Conservation (phyloP, 768 basidiomycete genomes). For the Termitomyces sp. region DNA sequence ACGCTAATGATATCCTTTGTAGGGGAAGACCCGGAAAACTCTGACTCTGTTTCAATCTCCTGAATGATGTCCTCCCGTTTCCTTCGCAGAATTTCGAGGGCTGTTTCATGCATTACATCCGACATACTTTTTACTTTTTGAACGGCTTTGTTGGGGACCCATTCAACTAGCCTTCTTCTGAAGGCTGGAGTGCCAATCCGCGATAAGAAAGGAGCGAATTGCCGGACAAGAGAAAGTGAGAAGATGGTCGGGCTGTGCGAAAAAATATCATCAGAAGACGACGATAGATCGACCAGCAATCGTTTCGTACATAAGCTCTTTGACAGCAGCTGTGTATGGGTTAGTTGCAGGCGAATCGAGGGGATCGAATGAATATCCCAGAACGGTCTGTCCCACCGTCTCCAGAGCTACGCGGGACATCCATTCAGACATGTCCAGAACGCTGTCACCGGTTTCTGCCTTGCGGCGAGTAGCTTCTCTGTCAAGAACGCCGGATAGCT, state of each 20-base stretch:
- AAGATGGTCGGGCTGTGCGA: conserved; percentile 38
- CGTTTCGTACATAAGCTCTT: conserved; percentile 35
- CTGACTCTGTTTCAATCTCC: conserved; percentile 16
- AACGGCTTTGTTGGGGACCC: conserved; percentile 29
- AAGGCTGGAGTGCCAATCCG: conserved; percentile 36
- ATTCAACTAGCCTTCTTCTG: conserved; percentile 37
- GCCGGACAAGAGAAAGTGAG: conserved; percentile 37
- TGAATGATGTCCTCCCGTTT: conserved; percentile 25
- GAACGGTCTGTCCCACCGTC: conserved; percentile 34
- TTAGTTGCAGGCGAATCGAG: conserved; percentile 36
- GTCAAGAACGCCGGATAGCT: conserved; percentile 25
- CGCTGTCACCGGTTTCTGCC: conserved; percentile 8
- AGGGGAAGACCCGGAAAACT: conserved; percentile 15
- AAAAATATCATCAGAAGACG: background rate
- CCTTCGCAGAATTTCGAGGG: conserved; percentile 31
- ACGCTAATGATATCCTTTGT: conserved; percentile 47
- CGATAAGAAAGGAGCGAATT: conserved; percentile 38
- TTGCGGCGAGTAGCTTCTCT: conserved; percentile 14
- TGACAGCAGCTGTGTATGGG: conserved; percentile 38
- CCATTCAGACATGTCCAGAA: conserved; percentile 43
- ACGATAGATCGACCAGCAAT: background rate
- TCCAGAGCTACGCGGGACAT: conserved; percentile 40
- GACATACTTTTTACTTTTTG: conserved; percentile 39
- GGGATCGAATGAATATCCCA: conserved; percentile 43
- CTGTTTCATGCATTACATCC: conserved; percentile 42